Percentiles rank a stretch among this genome's conserved stretches.
phyloP scores from a whole-genome alignment of 805 yeast species.

The Saturnispora serradocipensis region DNA sequence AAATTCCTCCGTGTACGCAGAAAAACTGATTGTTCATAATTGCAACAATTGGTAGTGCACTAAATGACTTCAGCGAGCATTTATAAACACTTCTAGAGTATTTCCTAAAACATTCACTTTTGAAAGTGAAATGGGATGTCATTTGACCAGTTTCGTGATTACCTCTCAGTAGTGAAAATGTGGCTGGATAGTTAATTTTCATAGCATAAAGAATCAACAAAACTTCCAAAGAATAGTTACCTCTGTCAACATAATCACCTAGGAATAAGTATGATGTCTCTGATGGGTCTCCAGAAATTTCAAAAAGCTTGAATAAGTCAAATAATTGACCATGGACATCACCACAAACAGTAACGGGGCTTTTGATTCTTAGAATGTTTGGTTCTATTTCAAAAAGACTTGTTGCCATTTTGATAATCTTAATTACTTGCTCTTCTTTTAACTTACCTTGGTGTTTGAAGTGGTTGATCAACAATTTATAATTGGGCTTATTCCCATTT shows the following conservation, averaged over 20 bases:
- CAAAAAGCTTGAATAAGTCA: constrained; percentile 83
- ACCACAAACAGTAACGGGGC: constrained; percentile 94
- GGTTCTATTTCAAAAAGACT: constrained; percentile 60
- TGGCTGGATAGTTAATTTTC: constrained; percentile 64
- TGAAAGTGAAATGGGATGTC: constrained; percentile 90
- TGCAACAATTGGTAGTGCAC: constrained; percentile 85
- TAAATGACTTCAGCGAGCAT: constrained; percentile 68
- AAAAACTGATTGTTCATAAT: constrained; percentile 88
- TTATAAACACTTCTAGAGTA: constrained; percentile 59
- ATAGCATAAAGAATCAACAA: constrained; percentile 66
- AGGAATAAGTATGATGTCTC: constrained; percentile 71
- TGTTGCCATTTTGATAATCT: constrained; percentile 59
- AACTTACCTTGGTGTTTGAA: constrained; percentile 76
- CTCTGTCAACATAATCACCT: constrained; percentile 95
- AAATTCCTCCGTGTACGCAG: constrained; percentile 94
- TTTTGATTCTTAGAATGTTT: constrained; percentile 69
- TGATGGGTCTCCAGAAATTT: constrained; percentile 83
- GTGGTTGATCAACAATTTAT: constrained; percentile 62
- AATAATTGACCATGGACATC: constrained; percentile 95
- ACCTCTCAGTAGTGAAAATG: constrained; percentile 80
- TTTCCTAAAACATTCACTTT: constrained; percentile 82
- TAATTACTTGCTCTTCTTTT: constrained; percentile 56
- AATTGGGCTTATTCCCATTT: constrained; percentile 59
- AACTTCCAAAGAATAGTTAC: constrained; percentile 81
- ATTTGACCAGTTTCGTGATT: constrained; percentile 92